Conservation (phyloP, 768 basidiomycete species). For the Phlegmacium glaucopus region DNA sequence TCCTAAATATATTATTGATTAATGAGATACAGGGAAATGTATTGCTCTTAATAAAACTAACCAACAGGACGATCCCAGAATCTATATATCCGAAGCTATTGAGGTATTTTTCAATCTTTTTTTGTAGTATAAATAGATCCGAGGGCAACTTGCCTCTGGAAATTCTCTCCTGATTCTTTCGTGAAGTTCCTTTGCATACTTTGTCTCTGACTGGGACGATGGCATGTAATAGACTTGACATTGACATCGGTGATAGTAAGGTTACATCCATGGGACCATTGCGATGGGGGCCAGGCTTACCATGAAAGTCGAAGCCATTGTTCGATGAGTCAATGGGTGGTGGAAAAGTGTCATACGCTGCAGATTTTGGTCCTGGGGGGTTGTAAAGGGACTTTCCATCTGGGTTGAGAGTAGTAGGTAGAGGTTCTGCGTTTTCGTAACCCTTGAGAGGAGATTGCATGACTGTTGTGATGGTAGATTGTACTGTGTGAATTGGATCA, state of each 20-base stretch:
- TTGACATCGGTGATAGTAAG: neutral
- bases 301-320: constrained; percentile 73
- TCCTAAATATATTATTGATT: too few species aligned
- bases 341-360: constrained; percentile 52
- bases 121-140: too few species aligned
- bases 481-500: neutral
- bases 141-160: constrained; percentile 48
- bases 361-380: constrained; percentile 39
- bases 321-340: constrained; percentile 48
- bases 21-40: too few species aligned
- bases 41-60: constrained; percentile 29
- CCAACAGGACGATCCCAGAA: constrained; percentile 65
- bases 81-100: constrained; percentile 59
- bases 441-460: constrained; percentile 33
- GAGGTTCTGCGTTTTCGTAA: constrained; percentile 36
- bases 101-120: too few species aligned
- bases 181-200: constrained; percentile 54
- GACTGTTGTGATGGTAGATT: too few species aligned
- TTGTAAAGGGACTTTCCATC: constrained; percentile 59
- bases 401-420: constrained; percentile 42
- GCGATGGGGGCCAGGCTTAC: constrained; percentile 33
- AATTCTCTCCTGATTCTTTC: constrained; percentile 61
- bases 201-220: constrained; percentile 34
- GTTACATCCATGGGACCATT: neutral
- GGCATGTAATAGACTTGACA: constrained; percentile 61